Percentiles rank a stretch among this genome's conserved stretches.
These are phyloP conservation scores for Populus alba DNA, from an alignment of 345 rosid species.

Conservation along the genomic window DNA sequence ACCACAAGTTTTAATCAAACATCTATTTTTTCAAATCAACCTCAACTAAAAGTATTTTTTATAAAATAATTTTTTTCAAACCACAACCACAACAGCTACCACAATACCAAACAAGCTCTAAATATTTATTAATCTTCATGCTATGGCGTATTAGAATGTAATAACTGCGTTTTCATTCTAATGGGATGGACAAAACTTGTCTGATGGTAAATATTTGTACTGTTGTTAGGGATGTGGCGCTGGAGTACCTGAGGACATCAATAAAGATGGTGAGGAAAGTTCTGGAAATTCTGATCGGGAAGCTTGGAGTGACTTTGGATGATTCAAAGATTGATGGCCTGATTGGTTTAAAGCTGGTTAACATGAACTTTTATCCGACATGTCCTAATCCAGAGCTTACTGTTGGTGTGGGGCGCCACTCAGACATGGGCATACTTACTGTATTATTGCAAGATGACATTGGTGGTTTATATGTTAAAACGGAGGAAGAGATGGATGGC, in stretches of 20 bases:
- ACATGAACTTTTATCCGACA: constrained; percentile 60
- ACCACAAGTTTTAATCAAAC: too few relatives aligned
- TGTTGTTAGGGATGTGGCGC: constrained; percentile 40
- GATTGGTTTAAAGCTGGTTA: constrained; percentile 41
- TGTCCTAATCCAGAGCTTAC: constrained; percentile 64
- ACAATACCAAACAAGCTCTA: too few relatives aligned
- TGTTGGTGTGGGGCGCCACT: constrained; percentile 60
- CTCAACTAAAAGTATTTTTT: too few relatives aligned
- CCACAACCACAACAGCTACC: too few relatives aligned
- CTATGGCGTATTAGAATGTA: neutral
- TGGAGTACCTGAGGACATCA: constrained; percentile 44
- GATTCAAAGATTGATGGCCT: constrained; percentile 39
- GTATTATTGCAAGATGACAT: constrained; percentile 58
- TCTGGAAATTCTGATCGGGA: constrained; percentile 36
- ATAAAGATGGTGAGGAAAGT: constrained; percentile 40
- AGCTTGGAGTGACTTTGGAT: constrained; percentile 37
- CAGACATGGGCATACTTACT: constrained; percentile 57
- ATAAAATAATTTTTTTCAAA: too few relatives aligned
- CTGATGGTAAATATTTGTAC: neutral
- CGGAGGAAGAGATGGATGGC: constrained; percentile 19
- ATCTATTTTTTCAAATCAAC: too few relatives aligned
- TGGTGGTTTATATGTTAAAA: constrained; percentile 61
- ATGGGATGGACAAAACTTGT: neutral
- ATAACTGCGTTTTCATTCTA: neutral
- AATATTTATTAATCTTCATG: too few relatives aligned